Percentiles rank a stretch among this genome's conserved stretches.
Evolutionary conservation across 805 yeast species (phyloP).

Genomic region (Sungouiozyma intestinalis): DNA sequence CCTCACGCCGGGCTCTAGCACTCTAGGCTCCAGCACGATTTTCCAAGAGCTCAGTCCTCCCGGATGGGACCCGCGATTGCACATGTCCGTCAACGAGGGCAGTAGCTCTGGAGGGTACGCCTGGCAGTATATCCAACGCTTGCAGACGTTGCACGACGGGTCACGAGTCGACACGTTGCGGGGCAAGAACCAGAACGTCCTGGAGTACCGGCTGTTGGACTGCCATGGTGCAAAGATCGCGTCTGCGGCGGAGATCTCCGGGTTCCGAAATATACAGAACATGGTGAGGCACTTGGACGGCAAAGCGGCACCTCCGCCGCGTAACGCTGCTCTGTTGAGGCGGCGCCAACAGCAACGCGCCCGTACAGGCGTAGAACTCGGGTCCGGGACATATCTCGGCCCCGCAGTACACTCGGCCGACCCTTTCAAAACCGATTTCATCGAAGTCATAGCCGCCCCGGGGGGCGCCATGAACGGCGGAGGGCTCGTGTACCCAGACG

Average conservation of each 20-base stretch:
- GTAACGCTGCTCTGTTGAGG: constrained; percentile 18
- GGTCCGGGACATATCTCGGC: neutral
- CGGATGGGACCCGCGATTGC: constrained; percentile 32
- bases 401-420: constrained; percentile 36
- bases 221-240: constrained; percentile 33
- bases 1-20: constrained; percentile 31
- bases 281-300: constrained; percentile 64
- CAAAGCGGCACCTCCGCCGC: constrained; percentile 11
- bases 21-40: constrained; percentile 6
- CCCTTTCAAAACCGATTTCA: constrained; percentile 61
- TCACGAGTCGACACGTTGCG: constrained; percentile 31
- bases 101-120: constrained; percentile 89
- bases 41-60: constrained; percentile 12
- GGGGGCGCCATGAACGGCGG: constrained; percentile 97
- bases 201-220: constrained; percentile 51
- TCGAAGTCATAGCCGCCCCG: constrained; percentile 98
- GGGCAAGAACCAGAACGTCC: constrained; percentile 71
- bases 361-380: neutral
- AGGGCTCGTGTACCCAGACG: constrained; percentile 60
- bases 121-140: constrained; percentile 45
- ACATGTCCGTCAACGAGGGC: constrained; percentile 72
- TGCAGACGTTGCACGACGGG: constrained; percentile 22
- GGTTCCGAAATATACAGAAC: constrained; percentile 90
- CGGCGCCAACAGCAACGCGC: neutral
- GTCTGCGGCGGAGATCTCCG: constrained; percentile 64